Evolutionary conservation across 2,329 filamentous ascomycete genomes (phyloP).

Genomic region (Plenodomus lindquistii): DNA sequence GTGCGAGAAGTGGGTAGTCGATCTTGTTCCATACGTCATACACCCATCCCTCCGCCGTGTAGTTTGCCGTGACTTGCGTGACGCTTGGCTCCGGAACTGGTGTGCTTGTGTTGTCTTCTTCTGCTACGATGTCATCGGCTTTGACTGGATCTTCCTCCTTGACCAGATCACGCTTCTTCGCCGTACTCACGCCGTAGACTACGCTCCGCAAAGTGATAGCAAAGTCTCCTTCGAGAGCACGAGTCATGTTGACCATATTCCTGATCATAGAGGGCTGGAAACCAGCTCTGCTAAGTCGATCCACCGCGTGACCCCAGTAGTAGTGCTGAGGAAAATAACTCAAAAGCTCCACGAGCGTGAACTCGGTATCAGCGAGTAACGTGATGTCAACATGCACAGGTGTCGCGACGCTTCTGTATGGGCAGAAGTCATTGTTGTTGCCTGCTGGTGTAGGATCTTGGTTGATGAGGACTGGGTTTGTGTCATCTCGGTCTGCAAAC

Average conservation of each 20-base stretch:
- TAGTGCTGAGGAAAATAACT: constrained; percentile 21
- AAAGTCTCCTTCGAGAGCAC: constrained; percentile 4
- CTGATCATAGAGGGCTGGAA: neutral
- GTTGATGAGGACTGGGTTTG: neutral
- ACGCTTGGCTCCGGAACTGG: neutral
- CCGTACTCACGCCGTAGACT: neutral
- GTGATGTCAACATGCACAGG: constrained; percentile 15
- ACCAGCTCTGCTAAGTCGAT: constrained; percentile 7
- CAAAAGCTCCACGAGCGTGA: constrained; percentile 20
- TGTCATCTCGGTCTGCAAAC: neutral
- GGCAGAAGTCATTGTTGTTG: constrained; percentile 11
- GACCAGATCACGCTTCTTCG: neutral
- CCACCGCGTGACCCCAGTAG: constrained; percentile 14
- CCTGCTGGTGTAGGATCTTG: constrained; percentile 2
- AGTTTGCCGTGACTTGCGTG: neutral
- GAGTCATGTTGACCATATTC: constrained; percentile 15
- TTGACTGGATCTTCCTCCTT: neutral
- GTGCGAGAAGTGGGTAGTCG: constrained; percentile 23
- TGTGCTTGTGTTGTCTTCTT: neutral
- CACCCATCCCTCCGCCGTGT: constrained; percentile 17
- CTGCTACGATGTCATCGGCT: neutral
- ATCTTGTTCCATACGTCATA: constrained; percentile 8
- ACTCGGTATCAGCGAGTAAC: constrained; percentile 12
- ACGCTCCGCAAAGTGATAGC: neutral
- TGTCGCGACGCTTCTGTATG: constrained; percentile 20